Base-by-base conservation (phyloP, 306 rosid genomes). In the Elaeagnus macrophylla region DNA sequence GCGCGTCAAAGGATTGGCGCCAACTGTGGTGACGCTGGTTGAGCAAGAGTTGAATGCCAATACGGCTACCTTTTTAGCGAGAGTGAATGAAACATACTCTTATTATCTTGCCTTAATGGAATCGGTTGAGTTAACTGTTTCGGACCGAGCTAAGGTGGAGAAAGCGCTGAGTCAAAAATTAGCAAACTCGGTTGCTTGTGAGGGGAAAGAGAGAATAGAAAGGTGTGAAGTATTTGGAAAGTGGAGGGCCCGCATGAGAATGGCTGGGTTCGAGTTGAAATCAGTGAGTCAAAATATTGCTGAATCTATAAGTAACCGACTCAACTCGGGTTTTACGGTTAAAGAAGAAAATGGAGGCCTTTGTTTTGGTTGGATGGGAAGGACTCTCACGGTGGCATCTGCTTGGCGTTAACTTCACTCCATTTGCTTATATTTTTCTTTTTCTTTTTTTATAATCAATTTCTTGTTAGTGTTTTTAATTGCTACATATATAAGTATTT, bases 181-280 rank as follows among this genome's bases (percentile, higher is more conserved):
- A 0, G 45, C 18, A 0, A 91, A 91, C 88, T 65, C 82, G 69
- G 66, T 91, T 8, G 86, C 95, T 16, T 86, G 96, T 12, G 95
- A 91, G 15, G 97, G 97, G 19, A 78, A 93, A 50, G 96, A 86
- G 20, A 94, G 97, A 0, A 80, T 91, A 8, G 96, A 91, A 36
- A 62, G 97, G 5, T 84, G 93, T n/a, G 97, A 91, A 39, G 95
- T 91, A 7, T 86, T 77, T 3, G 97, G 97, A 3, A 91, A 91
- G 68, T 91, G 97, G 97, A 77, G 88, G 59, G 93, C 96, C 56
- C 88, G 97, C 6, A 70, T 87, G 93, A 76, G 85, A 1, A 91
- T 91, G 97, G 95, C 97, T 13, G 97, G 97, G 72, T 91, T 86
- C 70, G 70, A 60, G 68, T 54, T 66, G 47, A 84, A 71, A 25